Evolutionary conservation across 1,284 basidiomycete genomes (phyloP).

Genomic region (Austropuccinia psidii): DNA sequence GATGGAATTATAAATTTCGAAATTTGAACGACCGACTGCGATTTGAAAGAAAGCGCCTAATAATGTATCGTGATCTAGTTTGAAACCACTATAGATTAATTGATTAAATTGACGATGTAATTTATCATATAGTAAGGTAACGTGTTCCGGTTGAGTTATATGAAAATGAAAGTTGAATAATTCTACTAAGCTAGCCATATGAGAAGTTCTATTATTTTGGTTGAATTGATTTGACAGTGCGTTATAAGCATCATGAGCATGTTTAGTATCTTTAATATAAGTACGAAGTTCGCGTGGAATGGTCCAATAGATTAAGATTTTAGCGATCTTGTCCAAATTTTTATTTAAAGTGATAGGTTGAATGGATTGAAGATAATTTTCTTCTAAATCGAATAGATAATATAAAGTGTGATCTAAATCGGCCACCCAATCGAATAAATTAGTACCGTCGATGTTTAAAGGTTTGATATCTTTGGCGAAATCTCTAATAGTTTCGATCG

Average conservation of each 20-base stretch:
- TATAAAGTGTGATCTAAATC: not conserved
- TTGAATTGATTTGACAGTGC: not conserved
- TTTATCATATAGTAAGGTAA: conserved; percentile 6
- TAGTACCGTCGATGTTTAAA: not conserved
- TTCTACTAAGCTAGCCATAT: conserved; percentile 12
- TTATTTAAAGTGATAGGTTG: conserved; percentile 1
- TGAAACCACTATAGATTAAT: not conserved
- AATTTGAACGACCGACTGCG: conserved; percentile 4
- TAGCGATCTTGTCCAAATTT: conserved; percentile 3
- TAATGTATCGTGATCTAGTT: not conserved
- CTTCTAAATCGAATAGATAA: not conserved
- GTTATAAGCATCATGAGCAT: not conserved
- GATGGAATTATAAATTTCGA: conserved; percentile 1
- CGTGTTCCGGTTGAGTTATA: not conserved
- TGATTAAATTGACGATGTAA: not conserved
- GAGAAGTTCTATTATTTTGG: conserved; percentile 12
- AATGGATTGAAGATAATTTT: conserved; percentile 9
- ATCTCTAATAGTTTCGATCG: conserved; percentile 6
- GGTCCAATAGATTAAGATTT: conserved; percentile 22
- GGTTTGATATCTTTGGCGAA: conserved; percentile 1
- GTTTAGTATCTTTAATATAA: not conserved
- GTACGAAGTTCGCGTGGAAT: conserved; percentile 8
- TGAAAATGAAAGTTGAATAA: conserved; percentile 16
- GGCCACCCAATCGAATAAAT: conserved; percentile 1
- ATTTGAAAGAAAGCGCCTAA: conserved; percentile 20